Conservation (phyloP, 1,284 basidiomycete genomes). For the Puccinia horiana region DNA sequence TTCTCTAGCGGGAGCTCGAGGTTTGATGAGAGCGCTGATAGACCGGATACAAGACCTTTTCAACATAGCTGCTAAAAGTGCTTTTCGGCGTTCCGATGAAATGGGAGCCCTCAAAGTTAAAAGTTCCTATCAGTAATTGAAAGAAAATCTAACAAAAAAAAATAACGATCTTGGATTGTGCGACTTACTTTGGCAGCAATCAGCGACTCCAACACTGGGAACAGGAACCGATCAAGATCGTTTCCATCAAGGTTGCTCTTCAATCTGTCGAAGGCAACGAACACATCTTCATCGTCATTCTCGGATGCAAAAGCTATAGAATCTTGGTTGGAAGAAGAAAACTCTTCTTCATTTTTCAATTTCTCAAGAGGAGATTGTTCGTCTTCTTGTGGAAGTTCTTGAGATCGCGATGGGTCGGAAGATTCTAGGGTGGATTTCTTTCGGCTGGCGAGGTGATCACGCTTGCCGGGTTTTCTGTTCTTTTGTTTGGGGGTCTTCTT, state of each 20-base stretch:
- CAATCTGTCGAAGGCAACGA: background rate
- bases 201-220: conserved; percentile 71
- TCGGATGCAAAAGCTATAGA: conserved; percentile 60
- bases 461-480: background rate
- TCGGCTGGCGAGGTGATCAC: background rate
- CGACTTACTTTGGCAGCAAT: conserved; percentile 65
- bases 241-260: conserved; percentile 65
- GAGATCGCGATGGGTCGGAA: conserved; percentile 37
- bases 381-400: background rate
- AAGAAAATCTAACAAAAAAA: conserved; percentile 61
- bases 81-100: conserved; percentile 29
- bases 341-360: conserved; percentile 51
- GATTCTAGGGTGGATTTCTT: background rate
- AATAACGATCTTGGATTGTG: conserved; percentile 67
- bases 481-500: background rate
- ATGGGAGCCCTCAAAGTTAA: conserved; percentile 3
- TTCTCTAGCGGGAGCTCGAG: background rate
- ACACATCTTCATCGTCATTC: background rate
- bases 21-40: conserved; percentile 54
- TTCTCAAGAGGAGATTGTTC: conserved; percentile 51
- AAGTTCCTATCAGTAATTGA: background rate
- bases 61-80: conserved; percentile 72
- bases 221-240: conserved; percentile 63
- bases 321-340: conserved; percentile 53
- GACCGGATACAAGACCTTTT: conserved; percentile 68